A percentile compares a stretch with the other conserved stretches of the same genome.
Evolutionary conservation across 495 filamentous ascomycete species (phyloP).

Genomic region (Halenospora varia): DNA sequence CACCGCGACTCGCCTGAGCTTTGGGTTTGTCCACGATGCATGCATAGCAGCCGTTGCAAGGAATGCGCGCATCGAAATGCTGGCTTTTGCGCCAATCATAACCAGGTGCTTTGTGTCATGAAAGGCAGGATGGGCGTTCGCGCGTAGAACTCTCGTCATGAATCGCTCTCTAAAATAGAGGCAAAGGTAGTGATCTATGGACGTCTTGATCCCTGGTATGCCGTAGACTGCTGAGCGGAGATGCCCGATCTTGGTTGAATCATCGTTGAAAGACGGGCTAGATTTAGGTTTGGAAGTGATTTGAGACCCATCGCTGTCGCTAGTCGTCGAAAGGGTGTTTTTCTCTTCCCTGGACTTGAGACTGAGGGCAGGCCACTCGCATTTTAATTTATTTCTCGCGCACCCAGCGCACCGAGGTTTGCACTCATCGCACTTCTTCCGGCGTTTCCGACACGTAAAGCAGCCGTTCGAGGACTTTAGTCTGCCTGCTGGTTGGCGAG

Average conservation of each 20-base stretch:
- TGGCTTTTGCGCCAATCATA: slow-evolving; percentile 1
- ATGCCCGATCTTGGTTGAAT: slow-evolving; percentile 3
- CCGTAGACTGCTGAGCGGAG: slow-evolving; percentile 1
- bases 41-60: slow-evolving; percentile 11
- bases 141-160: background rate
- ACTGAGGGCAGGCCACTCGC: slow-evolving; percentile 3
- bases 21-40: slow-evolving; percentile 10
- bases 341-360: background rate
- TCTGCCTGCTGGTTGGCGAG: background rate
- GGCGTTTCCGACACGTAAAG: slow-evolving; percentile 81
- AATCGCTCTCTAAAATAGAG: slow-evolving; percentile 8
- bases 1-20: background rate
- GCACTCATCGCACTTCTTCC: slow-evolving; percentile 93
- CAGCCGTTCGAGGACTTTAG: slow-evolving; percentile 70
- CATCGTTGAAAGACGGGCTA: slow-evolving; percentile 2
- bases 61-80: slow-evolving; percentile 4
- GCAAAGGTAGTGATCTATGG: slow-evolving; percentile 8
- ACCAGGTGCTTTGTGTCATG: slow-evolving; percentile 4
- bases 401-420: slow-evolving; percentile 62
- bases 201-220: slow-evolving; percentile 8
- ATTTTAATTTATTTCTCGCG: background rate
- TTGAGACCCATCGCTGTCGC: background rate
- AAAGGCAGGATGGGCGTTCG: slow-evolving; percentile 10
- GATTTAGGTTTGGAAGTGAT: background rate
- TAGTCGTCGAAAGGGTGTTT: background rate